Evolutionary conservation across 169 alveolate species (phyloP), one percentile per base, ranked within the genome.

Genomic region (Babesia sp.): DNA sequence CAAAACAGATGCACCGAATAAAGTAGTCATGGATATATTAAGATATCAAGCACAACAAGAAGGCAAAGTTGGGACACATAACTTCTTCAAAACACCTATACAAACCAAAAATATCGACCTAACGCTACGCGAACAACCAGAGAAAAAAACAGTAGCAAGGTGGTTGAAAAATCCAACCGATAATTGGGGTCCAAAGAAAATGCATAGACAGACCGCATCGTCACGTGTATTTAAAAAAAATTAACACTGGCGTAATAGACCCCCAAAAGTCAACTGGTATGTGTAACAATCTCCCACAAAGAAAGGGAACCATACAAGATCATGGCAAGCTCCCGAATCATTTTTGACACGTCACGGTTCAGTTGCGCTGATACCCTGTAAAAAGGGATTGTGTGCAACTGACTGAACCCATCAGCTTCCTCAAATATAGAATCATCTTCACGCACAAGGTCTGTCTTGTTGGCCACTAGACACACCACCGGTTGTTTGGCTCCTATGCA

Each of bases 11-110:
- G 96, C 96, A 11, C 95, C 96, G 36, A 70, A 89, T 63, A 55
- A 87, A 33, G 92, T 91, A 29, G 92, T 95, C 69, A 91, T 93
- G 96, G 98, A 95, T 68, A 91, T 95, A n/a, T 64, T 89, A 41
- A 75, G 93, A 4, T 56, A 74, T 18, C 88, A 80, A 39, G 88
- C 88, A 0, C 24, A 37, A 28, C 54, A 41, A 18, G 31, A 63
- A 3, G 12, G 37, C 34, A 78, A 78, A 41, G 57, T 51, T 2
- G 45, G 72, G 53, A 46, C 34, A 14, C 82, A 69, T n/a, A 11
- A n/a, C 1, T 78, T 78, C 60, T 78, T 78, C 63, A 66, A 66
- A 46, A 72, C 76, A 14, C 71, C 69, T 24, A 69, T 48, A 7
- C 59, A 46, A 33, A 80, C 88, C 8, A 55, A 54, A 39, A 79